Evolutionary conservation across 257 asterid species (phyloP).

Genomic region (Nicotiana undulata): DNA sequence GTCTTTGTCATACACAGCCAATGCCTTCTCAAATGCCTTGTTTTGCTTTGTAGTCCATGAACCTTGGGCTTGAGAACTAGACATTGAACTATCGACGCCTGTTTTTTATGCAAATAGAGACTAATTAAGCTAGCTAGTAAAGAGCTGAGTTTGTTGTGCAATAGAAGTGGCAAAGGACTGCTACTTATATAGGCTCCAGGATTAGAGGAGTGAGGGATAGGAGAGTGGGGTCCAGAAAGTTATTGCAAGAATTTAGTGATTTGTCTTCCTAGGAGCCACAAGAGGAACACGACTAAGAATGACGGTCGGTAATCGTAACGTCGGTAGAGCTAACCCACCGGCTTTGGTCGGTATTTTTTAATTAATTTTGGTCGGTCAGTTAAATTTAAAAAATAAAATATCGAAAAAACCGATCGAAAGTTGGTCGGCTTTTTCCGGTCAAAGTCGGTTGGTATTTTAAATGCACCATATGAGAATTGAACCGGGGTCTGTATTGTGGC

Average conservation of each 20-base stretch:
- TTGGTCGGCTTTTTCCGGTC: too few relatives aligned
- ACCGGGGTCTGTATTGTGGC: too few relatives aligned
- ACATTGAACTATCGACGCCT: not conserved
- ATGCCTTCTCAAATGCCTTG: constrained; percentile 75
- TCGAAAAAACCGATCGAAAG: too few relatives aligned
- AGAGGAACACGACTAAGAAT: constrained; percentile 7
- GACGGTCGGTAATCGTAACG: too few relatives aligned
- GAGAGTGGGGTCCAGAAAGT: constrained; percentile 25
- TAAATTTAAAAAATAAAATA: too few relatives aligned
- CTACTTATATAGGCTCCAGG: constrained; percentile 20
- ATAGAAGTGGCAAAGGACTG: not conserved
- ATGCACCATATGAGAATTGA: too few relatives aligned
- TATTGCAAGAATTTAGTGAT: constrained; percentile 31
- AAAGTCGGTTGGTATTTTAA: too few relatives aligned
- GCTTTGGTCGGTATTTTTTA: too few relatives aligned
- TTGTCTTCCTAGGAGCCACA: constrained; percentile 47
- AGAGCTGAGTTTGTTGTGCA: constrained; percentile 13
- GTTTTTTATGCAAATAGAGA: not conserved
- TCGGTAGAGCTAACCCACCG: too few relatives aligned
- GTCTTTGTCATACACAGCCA: constrained; percentile 61
- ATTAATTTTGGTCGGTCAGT: too few relatives aligned
- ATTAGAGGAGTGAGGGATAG: not conserved
- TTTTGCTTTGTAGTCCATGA: constrained; percentile 62
- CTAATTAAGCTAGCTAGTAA: not conserved
- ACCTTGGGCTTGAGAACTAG: not conserved